These are phyloP conservation scores for Vanrija sp. DNA, from an alignment of 1,284 basidiomycete species.

Conservation along the genomic window DNA sequence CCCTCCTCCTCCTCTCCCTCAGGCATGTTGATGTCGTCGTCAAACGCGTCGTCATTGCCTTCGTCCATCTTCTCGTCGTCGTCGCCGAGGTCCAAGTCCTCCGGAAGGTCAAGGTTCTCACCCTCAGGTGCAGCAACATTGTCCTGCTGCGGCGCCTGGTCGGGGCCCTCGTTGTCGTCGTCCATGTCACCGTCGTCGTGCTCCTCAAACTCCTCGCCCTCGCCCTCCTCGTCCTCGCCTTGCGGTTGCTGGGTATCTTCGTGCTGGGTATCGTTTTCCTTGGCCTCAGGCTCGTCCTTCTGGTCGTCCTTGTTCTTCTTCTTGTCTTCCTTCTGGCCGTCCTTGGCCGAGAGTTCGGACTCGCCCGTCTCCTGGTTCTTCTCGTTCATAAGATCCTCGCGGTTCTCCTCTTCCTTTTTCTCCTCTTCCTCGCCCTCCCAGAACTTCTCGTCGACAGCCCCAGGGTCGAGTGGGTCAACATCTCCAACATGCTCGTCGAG, in stretches of 20 bases:
- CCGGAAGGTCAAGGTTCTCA: slow-evolving; percentile 75
- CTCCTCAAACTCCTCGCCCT: slow-evolving; percentile 34
- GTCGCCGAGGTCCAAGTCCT: slow-evolving; percentile 67
- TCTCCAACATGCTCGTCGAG: slow-evolving; percentile 82
- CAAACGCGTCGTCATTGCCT: slow-evolving; percentile 18
- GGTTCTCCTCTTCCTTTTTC: slow-evolving; percentile 46
- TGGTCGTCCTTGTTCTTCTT: slow-evolving; percentile 46
- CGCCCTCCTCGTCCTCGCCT: slow-evolving; percentile 31
- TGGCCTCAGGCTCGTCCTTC: slow-evolving; percentile 43
- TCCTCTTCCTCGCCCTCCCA: slow-evolving; percentile 78
- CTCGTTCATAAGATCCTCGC: slow-evolving; percentile 50
- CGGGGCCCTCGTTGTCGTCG: slow-evolving; percentile 45
- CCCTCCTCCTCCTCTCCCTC: slow-evolving; percentile 36
- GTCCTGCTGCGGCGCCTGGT: slow-evolving; percentile 51
- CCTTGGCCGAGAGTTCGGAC: slow-evolving; percentile 73
- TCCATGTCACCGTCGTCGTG: slow-evolving; percentile 48
- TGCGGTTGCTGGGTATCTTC: slow-evolving; percentile 28
- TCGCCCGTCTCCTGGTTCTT: slow-evolving; percentile 50
- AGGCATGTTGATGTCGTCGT: slow-evolving; percentile 20
- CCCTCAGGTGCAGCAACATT: slow-evolving; percentile 67
- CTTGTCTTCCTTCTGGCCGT: slow-evolving; percentile 50
- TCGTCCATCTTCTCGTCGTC: slow-evolving; percentile 49
- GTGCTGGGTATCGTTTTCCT: slow-evolving; percentile 30
- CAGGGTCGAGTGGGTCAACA: slow-evolving; percentile 80
- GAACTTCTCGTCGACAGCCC: slow-evolving; percentile 90